These are phyloP conservation scores for Rhizopogon vesiculosus DNA, from an alignment of 768 basidiomycete species.

Conservation along the genomic window DNA sequence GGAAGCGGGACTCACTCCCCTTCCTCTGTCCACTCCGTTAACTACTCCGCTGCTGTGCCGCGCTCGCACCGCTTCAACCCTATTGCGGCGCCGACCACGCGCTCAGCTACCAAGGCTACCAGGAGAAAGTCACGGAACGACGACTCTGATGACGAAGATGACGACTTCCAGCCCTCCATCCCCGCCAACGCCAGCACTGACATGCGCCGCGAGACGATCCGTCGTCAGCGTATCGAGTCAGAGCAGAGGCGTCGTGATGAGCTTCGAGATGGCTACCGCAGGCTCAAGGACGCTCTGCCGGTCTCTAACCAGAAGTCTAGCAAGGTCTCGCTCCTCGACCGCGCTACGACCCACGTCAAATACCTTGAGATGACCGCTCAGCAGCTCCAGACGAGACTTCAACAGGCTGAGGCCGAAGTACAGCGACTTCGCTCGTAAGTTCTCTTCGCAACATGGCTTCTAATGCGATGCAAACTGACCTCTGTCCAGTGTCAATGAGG, in stretches of 20 bases:
- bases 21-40: slow-evolving; percentile 39
- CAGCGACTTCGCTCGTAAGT: slow-evolving; percentile 65
- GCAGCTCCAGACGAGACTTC: slow-evolving; percentile 70
- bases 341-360: slow-evolving; percentile 84
- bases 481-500: slow-evolving; percentile 67
- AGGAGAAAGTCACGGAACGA: slow-evolving; percentile 51
- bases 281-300: slow-evolving; percentile 87
- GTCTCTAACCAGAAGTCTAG: slow-evolving; percentile 89
- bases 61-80: slow-evolving; percentile 81
- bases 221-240: slow-evolving; percentile 89
- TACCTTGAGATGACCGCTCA: slow-evolving; percentile 79
- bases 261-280: slow-evolving; percentile 86
- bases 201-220: slow-evolving; percentile 84
- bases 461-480: not conserved
- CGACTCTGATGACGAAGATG: slow-evolving; percentile 68
- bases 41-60: slow-evolving; percentile 59
- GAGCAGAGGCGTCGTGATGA: slow-evolving; percentile 91
- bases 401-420: slow-evolving; percentile 77
- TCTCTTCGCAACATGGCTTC: not conserved
- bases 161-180: slow-evolving; percentile 61
- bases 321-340: slow-evolving; percentile 87
- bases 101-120: slow-evolving; percentile 49
- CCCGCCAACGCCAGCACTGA: slow-evolving; percentile 46
- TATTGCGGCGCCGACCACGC: slow-evolving; percentile 45
- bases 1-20: slow-evolving; percentile 61